Conservation (phyloP, 345 rosid genomes). For the Leavenworthia alabamica region DNA sequence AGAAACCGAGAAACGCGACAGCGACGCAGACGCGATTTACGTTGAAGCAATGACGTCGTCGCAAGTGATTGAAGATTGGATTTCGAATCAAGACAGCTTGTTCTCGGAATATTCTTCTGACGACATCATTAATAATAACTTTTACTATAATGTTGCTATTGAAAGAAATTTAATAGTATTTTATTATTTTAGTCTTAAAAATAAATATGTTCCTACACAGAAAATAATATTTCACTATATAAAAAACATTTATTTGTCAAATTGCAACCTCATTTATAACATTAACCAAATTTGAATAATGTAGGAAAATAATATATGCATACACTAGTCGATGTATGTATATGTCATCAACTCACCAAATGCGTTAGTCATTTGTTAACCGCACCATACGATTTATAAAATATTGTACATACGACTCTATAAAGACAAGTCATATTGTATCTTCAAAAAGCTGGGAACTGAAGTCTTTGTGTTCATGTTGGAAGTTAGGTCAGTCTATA, state of each 20-base stretch:
- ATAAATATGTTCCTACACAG: slow-evolving; percentile 26
- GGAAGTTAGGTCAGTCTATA: not conserved
- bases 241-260: not conserved
- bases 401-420: not conserved
- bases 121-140: not conserved
- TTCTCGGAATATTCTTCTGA: slow-evolving; percentile 30
- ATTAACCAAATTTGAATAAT: not conserved
- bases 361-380: not conserved
- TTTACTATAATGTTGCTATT: not conserved
- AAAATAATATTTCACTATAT: not conserved
- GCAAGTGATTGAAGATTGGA: slow-evolving; percentile 22
- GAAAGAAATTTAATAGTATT: not conserved
- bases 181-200: not conserved
- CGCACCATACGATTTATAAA: not conserved
- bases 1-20: slow-evolving; percentile 21
- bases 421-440: not conserved
- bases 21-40: slow-evolving; percentile 6
- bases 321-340: not conserved
- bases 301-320: not conserved
- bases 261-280: not conserved
- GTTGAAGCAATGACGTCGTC: slow-evolving; percentile 20
- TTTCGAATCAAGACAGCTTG: slow-evolving; percentile 30
- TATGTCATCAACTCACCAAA: not conserved
- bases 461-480: not conserved
- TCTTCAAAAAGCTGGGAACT: not conserved